A percentile compares a stretch with the other conserved stretches of the same genome.
Conservation (phyloP, 495 filamentous ascomycete species). For the Penicillium flavigenum region DNA sequence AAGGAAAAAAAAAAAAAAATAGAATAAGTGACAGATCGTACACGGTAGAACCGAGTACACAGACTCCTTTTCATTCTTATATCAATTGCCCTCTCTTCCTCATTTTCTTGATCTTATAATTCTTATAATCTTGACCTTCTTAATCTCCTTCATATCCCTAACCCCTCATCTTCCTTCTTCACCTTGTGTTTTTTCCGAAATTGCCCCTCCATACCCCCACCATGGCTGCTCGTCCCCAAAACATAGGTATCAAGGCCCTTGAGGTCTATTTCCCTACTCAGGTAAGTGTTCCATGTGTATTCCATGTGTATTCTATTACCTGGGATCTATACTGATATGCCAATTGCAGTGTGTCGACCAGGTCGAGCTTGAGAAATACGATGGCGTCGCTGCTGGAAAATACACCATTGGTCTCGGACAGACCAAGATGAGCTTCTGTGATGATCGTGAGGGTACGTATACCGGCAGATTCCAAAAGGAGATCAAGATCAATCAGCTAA, state of each 20-base stretch:
- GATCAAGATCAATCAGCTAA: not conserved
- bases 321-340: not conserved
- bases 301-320: not conserved
- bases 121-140: not conserved
- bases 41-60: slow-evolving; percentile 38
- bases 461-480: not conserved
- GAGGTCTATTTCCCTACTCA: slow-evolving; percentile 98
- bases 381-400: slow-evolving; percentile 90
- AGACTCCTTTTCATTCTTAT: slow-evolving; percentile 15
- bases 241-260: slow-evolving; percentile 99
- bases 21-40: slow-evolving; percentile 31
- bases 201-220: slow-evolving; percentile 36
- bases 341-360: slow-evolving; percentile 86
- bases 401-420: slow-evolving; percentile 99
- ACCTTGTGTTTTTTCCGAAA: not conserved
- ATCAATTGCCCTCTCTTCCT: slow-evolving; percentile 2
- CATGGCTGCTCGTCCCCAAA: slow-evolving; percentile 89
- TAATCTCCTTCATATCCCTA: not conserved
- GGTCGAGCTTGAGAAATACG: slow-evolving; percentile 93
- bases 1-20: slow-evolving; percentile 21
- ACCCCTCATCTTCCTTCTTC: not conserved
- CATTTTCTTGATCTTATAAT: not conserved
- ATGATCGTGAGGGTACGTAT: slow-evolving; percentile 89
- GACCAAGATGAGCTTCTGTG: slow-evolving; percentile 99
- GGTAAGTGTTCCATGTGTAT: slow-evolving; percentile 52